Base-by-base conservation (phyloP, 2,329 filamentous ascomycete genomes). In the Didymella pomorum region DNA sequence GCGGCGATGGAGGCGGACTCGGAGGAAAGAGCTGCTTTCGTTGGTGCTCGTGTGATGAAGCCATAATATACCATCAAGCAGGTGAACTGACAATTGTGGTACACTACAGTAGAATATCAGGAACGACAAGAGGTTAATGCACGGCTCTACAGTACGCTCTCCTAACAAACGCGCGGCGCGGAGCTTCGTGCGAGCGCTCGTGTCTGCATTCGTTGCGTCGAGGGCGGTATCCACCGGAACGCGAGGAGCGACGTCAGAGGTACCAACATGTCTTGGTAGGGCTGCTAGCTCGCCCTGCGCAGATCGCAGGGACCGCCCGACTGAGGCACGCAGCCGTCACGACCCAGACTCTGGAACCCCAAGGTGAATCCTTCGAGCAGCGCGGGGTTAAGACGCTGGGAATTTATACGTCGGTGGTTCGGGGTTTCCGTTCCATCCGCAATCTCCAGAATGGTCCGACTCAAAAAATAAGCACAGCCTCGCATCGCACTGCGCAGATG, bases 1-100 rank as follows among this genome's bases (percentile, higher is more conserved):
- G 66, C n/a, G 72, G 70, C 26, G 69, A 72, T 37, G 68, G 71
- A 8, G 71, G 72, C 14, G 71, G 72, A 46, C 67, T 71, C 25
- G 66, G 71, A 4, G 70, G 67, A 16, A 67, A 60, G 25, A 64
- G 53, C 10, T 62, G 62, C 16, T 29, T 47, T 20, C 59, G 56
- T n/a, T 46, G 57, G 21, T 62, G 58, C 47, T 60, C 44, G 53
- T 63, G 63, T 62, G 59, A 52, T 31, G 56, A 37, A 47, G 64
- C 56, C 56, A 58, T 58, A 11, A 20, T 58, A 37, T 31, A 42
- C 23, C 53, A 44, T 41, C 16, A 29, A n/a, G 28, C 12, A 33
- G 33, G 21, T 47, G 16, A 37, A 21, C 4, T 10, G 20, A 41
- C n/a, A 18, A 25, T 12, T 23, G 23, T 23, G 51, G 50, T 23